Evolutionary conservation across 331 rosid genomes (phyloP).

Genomic region (Ulmus americana): DNA sequence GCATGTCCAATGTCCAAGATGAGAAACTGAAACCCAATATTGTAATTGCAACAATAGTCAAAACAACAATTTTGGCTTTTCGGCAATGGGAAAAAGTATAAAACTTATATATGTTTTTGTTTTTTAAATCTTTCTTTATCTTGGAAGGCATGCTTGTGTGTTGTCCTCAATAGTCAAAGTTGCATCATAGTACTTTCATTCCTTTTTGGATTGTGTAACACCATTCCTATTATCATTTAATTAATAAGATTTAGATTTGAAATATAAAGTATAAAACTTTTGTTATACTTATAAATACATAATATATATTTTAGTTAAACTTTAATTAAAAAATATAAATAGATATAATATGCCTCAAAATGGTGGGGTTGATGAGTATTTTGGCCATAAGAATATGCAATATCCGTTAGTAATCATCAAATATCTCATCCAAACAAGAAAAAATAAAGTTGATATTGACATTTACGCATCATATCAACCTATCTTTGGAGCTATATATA

Average conservation of each 20-base stretch:
- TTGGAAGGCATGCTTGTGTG: too few relatives aligned
- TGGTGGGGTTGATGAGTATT: constrained; percentile 17
- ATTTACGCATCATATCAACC: background rate
- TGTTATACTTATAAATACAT: too few relatives aligned
- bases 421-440: background rate
- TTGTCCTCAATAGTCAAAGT: constrained; percentile 12
- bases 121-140: background rate
- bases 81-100: too few relatives aligned
- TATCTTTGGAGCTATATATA: background rate
- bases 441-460: constrained; percentile 5
- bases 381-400: constrained; percentile 5
- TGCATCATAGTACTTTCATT: background rate
- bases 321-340: background rate
- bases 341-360: background rate
- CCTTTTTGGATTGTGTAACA: constrained; percentile 2
- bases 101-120: background rate
- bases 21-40: too few relatives aligned
- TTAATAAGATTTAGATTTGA: too few relatives aligned
- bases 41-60: too few relatives aligned
- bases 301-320: too few relatives aligned
- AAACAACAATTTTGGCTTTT: too few relatives aligned
- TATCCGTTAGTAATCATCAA: background rate
- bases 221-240: background rate
- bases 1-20: too few relatives aligned
- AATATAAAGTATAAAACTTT: too few relatives aligned